Evolutionary conservation across 306 rosid species (phyloP), one percentile per base, ranked within the genome.

Genomic region (Acacia melanoxylon): DNA sequence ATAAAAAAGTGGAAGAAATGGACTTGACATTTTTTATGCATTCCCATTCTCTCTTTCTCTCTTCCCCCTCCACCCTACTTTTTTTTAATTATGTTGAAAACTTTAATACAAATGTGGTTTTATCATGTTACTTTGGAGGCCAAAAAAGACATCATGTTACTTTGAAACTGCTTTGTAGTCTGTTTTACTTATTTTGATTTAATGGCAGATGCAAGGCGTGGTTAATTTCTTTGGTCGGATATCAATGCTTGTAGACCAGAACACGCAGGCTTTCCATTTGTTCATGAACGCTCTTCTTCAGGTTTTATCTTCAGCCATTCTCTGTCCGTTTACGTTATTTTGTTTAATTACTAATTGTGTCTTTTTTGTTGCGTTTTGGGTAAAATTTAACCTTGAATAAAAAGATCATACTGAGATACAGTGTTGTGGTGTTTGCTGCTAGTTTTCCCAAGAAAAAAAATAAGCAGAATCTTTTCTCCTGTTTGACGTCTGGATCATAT

Each of bases 211-310:
- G 94, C 94, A 92, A 62, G 97, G 99, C 3, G 97, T 95, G 80
- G 99, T 95, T 54, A 92, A 85, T 85, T 95, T 90, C 86, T 95
- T 95, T 56, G 98, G 99, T 79, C 95, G 99, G 79, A 89, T 95
- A 84, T 86, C 99, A 78, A 91, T 95, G 78, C 99, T 95, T 56
- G 89, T 95, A 67, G 99, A 95, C 77, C 99, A 95, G 85, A 95
- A 95, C 81, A 95, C 99, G 16, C 99, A 95, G 86, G 99, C 99
- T 56, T 88, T 95, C 86, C 98, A 95, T 85, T 17, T 95, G 91
- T 95, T 95, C 89, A 93, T 95, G 98, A 87, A 93, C 12, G 99
- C 99, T 72, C 87, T 95, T 75, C 98, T 95, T 83, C 99, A 95
- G 99, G 99, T 95, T 66, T 84, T 74, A 17, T 67, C 51, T 80